A percentile compares a stretch with the other conserved stretches of the same genome.
Conservation (phyloP, 148 eudicot species). For the Nepenthes mirabilis region DNA sequence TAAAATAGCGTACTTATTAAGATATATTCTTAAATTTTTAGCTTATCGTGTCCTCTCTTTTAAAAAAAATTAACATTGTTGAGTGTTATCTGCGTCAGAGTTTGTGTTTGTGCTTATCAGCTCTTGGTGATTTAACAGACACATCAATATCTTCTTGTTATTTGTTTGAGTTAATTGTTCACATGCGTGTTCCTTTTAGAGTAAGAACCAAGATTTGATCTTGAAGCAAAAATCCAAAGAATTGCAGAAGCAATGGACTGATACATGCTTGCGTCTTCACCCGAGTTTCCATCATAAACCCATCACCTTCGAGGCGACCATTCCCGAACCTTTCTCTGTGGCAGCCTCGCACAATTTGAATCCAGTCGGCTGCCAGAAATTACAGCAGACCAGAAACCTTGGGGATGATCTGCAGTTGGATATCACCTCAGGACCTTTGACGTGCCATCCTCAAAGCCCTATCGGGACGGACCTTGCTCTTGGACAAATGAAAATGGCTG, state of each 20-base stretch:
- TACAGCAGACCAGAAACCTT: slow-evolving; percentile 17
- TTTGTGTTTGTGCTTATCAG: too few species aligned
- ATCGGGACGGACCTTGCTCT: slow-evolving; percentile 76
- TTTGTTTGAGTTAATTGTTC: not conserved
- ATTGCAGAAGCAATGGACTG: slow-evolving; percentile 80
- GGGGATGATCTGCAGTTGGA: slow-evolving; percentile 40
- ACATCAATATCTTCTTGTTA: not conserved
- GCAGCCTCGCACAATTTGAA: slow-evolving; percentile 45
- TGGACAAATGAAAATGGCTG: slow-evolving; percentile 27
- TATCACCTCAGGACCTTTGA: slow-evolving; percentile 16
- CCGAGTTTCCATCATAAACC: slow-evolving; percentile 42
- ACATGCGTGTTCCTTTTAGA: slow-evolving; percentile 6
- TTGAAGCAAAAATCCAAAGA: slow-evolving; percentile 57
- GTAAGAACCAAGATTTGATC: slow-evolving; percentile 39
- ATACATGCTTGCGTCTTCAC: slow-evolving; percentile 44
- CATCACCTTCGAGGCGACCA: slow-evolving; percentile 25
- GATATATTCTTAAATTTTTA: too few species aligned
- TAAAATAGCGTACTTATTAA: too few species aligned
- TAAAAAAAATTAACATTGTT: too few species aligned
- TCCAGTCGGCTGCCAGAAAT: slow-evolving; percentile 31
- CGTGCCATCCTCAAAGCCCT: slow-evolving; percentile 34
- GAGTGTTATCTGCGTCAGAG: too few species aligned
- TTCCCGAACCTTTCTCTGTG: slow-evolving; percentile 39
- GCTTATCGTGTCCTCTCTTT: too few species aligned
- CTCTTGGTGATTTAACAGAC: too few species aligned